Conservation (phyloP, 2,329 filamentous ascomycete species). For the Mycosphaerelloides madeirae region DNA sequence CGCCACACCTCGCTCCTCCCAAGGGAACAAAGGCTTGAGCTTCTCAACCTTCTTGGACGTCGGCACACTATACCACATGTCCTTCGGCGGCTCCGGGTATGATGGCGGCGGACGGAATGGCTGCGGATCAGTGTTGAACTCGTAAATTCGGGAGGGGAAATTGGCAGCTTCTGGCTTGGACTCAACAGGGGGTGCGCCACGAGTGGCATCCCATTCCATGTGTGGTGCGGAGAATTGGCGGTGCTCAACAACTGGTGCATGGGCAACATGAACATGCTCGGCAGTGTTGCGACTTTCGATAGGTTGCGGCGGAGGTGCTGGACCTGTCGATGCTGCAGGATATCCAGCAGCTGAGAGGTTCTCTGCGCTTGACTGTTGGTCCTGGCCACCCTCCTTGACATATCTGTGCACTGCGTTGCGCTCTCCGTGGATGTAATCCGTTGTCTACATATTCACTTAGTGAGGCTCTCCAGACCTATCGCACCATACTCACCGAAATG, state of each 20-base stretch:
- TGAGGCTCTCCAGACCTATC: neutral
- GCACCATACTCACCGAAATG: slow-evolving; percentile 24
- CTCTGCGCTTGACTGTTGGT: slow-evolving; percentile 6
- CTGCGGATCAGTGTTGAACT: slow-evolving; percentile 71
- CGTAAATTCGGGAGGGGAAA: slow-evolving; percentile 73
- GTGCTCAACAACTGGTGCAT: slow-evolving; percentile 43
- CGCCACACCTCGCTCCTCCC: slow-evolving; percentile 67
- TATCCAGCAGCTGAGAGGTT: slow-evolving; percentile 25
- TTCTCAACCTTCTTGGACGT: slow-evolving; percentile 55
- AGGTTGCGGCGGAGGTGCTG: slow-evolving; percentile 8
- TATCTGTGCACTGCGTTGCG: slow-evolving; percentile 7
- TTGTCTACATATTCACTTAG: slow-evolving; percentile 11
- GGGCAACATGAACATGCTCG: slow-evolving; percentile 40
- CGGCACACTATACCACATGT: slow-evolving; percentile 78
- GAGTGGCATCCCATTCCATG: slow-evolving; percentile 59
- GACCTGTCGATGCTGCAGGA: slow-evolving; percentile 18
- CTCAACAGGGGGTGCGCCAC: slow-evolving; percentile 54
- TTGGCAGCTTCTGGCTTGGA: slow-evolving; percentile 81
- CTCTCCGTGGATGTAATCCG: slow-evolving; percentile 17
- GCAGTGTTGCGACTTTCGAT: too few species aligned
- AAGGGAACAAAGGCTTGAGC: slow-evolving; percentile 73
- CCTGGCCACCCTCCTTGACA: slow-evolving; percentile 6
- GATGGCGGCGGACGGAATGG: slow-evolving; percentile 71
- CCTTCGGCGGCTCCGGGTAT: slow-evolving; percentile 77
- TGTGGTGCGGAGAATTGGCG: slow-evolving; percentile 54